Evolutionary conservation across 2,329 filamentous ascomycete species (phyloP).

Genomic region (Xylaria digitata): DNA sequence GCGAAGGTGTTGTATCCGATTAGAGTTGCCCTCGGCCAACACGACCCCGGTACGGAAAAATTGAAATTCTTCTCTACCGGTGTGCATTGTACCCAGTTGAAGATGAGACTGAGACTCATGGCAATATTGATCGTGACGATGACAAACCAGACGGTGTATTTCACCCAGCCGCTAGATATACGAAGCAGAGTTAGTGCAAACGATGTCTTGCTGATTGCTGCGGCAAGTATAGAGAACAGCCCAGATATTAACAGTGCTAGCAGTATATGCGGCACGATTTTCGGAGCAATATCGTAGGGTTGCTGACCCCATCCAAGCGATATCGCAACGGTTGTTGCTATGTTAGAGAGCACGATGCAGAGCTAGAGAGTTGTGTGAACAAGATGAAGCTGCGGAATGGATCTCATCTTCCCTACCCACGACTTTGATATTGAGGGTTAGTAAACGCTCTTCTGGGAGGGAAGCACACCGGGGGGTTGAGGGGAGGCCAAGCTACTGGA

Average conservation of each 20-base stretch:
- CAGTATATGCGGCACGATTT: slow-evolving; percentile 36
- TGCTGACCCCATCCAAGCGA: slow-evolving; percentile 40
- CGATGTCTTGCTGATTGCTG: slow-evolving; percentile 54
- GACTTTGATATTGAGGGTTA: slow-evolving; percentile 29
- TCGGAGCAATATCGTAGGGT: slow-evolving; percentile 32
- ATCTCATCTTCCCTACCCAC: slow-evolving; percentile 40
- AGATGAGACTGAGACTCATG: slow-evolving; percentile 44
- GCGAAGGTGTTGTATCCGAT: slow-evolving; percentile 51
- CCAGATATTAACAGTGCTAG: slow-evolving; percentile 40
- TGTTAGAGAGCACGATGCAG: slow-evolving; percentile 33
- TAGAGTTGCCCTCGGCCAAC: slow-evolving; percentile 48
- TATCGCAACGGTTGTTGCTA: slow-evolving; percentile 35
- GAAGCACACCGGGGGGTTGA: not conserved
- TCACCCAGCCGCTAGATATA: slow-evolving; percentile 47
- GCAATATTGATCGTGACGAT: slow-evolving; percentile 50
- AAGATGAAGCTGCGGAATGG: not conserved
- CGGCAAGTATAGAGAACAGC: slow-evolving; percentile 47
- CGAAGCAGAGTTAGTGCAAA: slow-evolving; percentile 53
- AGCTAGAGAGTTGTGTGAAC: slow-evolving; percentile 28
- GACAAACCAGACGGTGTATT: slow-evolving; percentile 49
- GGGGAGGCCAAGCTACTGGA: too few relatives aligned
- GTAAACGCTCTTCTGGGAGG: not conserved
- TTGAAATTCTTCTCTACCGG: slow-evolving; percentile 49
- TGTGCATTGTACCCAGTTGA: slow-evolving; percentile 50
- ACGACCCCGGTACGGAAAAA: slow-evolving; percentile 43